Evolutionary conservation across 2,329 filamentous ascomycete genomes (phyloP).

Genomic region (Corynespora cassiicola): DNA sequence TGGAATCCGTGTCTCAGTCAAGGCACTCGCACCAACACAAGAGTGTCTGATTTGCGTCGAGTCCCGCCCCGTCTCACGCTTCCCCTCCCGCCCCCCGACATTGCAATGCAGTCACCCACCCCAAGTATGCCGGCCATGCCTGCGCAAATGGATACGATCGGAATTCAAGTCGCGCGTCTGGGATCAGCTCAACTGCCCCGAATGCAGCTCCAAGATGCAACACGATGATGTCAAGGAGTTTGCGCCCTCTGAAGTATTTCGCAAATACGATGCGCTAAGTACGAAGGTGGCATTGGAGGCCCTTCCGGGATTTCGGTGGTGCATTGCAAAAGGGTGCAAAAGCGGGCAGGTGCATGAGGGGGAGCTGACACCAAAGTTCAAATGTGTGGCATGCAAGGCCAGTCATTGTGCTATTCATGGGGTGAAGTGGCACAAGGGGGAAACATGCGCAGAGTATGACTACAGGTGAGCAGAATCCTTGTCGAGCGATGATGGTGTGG

Average conservation of each 20-base stretch:
- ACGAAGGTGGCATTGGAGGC: constrained; percentile 52
- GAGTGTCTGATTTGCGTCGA: constrained; percentile 46
- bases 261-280: constrained; percentile 51
- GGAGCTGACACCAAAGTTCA: constrained; percentile 48
- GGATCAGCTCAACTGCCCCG: constrained; percentile 60
- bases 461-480: constrained; percentile 29
- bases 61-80: constrained; percentile 31
- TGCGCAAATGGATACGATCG: constrained; percentile 47
- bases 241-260: constrained; percentile 53
- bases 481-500: too few relatives aligned
- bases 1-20: background rate
- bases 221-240: constrained; percentile 55
- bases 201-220: constrained; percentile 54
- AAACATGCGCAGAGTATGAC: constrained; percentile 50
- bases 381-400: constrained; percentile 43
- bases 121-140: constrained; percentile 46
- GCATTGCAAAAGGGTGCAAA: constrained; percentile 56
- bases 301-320: constrained; percentile 60
- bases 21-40: constrained; percentile 9
- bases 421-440: constrained; percentile 44
- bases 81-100: constrained; percentile 40
- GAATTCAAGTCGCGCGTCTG: constrained; percentile 48
- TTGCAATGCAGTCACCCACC: constrained; percentile 38
- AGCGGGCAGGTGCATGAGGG: constrained; percentile 61
- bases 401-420: constrained; percentile 46